Conservation (phyloP, 371 early-diverging fungal species). For the Mucor plumbeus region DNA sequence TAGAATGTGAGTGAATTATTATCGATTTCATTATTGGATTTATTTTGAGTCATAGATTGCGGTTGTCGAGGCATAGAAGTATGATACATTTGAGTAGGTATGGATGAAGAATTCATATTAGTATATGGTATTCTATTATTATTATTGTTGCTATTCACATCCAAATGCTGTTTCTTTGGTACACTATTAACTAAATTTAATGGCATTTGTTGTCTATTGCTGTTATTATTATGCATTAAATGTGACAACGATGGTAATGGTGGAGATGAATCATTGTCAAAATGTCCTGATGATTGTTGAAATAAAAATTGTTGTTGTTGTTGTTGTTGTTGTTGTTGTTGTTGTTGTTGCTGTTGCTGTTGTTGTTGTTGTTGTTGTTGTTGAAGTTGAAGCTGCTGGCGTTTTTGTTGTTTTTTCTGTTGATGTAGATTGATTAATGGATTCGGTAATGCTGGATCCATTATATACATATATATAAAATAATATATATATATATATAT, state of each 20-base stretch:
- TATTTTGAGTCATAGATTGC: neutral
- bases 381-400: neutral
- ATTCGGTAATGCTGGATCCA: slow-evolving; percentile 1
- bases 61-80: neutral
- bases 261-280: neutral
- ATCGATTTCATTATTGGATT: neutral
- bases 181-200: neutral
- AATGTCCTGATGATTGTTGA: neutral
- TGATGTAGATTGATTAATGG: slow-evolving; percentile 7
- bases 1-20: slow-evolving; percentile 8
- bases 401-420: slow-evolving; percentile 1
- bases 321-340: neutral
- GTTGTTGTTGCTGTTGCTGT: neutral
- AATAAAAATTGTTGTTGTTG: neutral
- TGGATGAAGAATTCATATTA: neutral
- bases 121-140: neutral
- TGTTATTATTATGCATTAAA: neutral
- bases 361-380: neutral
- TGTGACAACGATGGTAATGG: slow-evolving; percentile 3
- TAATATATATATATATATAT: no score
- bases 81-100: neutral
- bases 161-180: neutral
- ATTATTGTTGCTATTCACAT: neutral
- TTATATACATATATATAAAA: no score
- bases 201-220: neutral